Evolutionary conservation across 2,329 filamentous ascomycete species (phyloP).

Genomic region (Alternaria panax): DNA sequence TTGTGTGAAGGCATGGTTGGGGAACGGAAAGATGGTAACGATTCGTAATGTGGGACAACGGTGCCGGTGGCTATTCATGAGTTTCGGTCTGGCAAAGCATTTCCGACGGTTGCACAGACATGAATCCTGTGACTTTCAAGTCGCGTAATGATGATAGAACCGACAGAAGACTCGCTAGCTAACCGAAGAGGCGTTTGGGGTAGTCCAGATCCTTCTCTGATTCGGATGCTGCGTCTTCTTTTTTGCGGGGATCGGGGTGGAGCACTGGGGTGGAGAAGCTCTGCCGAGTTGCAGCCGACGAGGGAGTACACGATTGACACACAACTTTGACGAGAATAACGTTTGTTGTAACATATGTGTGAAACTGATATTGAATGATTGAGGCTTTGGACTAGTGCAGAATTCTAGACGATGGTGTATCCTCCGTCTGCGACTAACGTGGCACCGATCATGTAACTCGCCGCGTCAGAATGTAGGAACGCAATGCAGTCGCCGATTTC

Average conservation of each 20-base stretch:
- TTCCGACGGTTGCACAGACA: conserved; percentile 11
- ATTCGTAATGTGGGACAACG: conserved; percentile 15
- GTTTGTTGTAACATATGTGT: neutral
- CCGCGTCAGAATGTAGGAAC: conserved; percentile 75
- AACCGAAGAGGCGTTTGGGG: neutral
- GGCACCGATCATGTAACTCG: conserved; percentile 74
- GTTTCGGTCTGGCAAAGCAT: conserved; percentile 24
- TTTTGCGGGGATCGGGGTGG: neutral
- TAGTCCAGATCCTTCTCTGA: neutral
- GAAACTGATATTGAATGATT: neutral
- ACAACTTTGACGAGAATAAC: neutral
- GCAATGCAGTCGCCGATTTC: conserved; percentile 76
- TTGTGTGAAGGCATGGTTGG: neutral
- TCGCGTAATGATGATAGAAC: neutral
- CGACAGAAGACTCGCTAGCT: neutral
- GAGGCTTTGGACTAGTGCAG: neutral
- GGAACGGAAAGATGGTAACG: neutral
- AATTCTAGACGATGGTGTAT: conserved; percentile 29
- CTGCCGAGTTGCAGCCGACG: neutral
- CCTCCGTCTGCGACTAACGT: conserved; percentile 70
- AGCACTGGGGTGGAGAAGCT: conserved; percentile 1
- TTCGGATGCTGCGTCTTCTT: neutral
- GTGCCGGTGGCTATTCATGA: conserved; percentile 5
- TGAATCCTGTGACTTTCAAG: neutral
- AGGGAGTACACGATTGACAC: neutral